Percentiles rank a stretch among this genome's conserved stretches.
Conservation (phyloP, 169 alveolate genomes). For the Plasmodium coatneyi region DNA sequence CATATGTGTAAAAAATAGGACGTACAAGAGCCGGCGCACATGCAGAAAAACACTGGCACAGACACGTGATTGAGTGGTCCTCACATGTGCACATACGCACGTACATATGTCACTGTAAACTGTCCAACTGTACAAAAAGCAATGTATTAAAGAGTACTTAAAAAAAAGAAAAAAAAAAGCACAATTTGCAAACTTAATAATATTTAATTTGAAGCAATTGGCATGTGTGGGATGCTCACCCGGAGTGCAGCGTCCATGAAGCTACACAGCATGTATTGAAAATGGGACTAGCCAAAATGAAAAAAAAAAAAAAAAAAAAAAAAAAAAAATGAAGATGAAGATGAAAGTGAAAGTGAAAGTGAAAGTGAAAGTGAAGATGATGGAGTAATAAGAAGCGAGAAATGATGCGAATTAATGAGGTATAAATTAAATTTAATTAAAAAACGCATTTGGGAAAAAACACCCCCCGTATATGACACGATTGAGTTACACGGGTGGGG, state of each 20-base stretch:
- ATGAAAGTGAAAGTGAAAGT: too few relatives aligned
- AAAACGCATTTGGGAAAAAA: neutral
- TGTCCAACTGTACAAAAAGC: neutral
- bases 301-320: neutral
- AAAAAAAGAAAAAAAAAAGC: constrained; percentile 19
- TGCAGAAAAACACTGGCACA: neutral
- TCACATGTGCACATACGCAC: neutral
- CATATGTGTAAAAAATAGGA: neutral
- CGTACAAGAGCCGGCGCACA: neutral
- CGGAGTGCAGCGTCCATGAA: neutral
- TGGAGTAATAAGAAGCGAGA: neutral
- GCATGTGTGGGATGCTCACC: neutral
- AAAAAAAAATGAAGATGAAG: neutral
- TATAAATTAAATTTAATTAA: constrained; percentile 2
- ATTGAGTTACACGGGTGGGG: neutral
- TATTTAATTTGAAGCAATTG: neutral
- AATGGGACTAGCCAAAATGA: neutral
- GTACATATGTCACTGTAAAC: neutral
- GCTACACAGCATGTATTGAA: constrained; percentile 1
- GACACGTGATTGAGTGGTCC: neutral
- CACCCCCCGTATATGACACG: neutral
- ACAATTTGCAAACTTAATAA: constrained; percentile 24
- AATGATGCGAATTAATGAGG: neutral
- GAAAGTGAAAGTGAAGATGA: neutral
- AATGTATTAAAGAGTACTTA: constrained; percentile 11